Evolutionary conservation across 2,329 filamentous ascomycete genomes (phyloP), one percentile per base, ranked within the genome.

Genomic region (Alternaria arborescens): DNA sequence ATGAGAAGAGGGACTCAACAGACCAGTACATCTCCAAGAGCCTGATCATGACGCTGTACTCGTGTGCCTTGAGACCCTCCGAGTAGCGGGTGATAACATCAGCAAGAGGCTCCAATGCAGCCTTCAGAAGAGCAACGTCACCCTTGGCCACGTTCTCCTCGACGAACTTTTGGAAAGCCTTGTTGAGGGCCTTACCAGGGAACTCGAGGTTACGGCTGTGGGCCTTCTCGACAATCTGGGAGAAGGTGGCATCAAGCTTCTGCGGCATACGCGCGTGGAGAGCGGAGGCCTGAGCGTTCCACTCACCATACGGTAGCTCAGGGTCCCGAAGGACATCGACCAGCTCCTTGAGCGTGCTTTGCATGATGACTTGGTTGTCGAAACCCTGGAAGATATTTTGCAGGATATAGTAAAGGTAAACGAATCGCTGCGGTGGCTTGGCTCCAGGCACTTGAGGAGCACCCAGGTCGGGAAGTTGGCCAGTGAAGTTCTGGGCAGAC

Each of bases 301-400:
- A 99, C 80, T 99, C 93, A 78, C 94, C 93, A 77, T 95, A 99
- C 1, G 95, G 95, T 65, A 99, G 86, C 73, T 97, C 94, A 1
- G 91, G 89, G 74, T 97, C 88, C 42, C 94, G 90, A 22, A 99
- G 87, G 11, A 99, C 94, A 61, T 93, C 88, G n/a, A 97, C 89
- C 38, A 98, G 85, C 76, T 95, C 92, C 80, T 92, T 93, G 22
- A 99, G 84, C 1, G 93, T 95, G 61, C 88, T 81, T 52, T 88
- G 87, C 94, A 99, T 97, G 80, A 98, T 93, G 69, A 97, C 90
- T 69, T 97, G 94, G 86, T 99, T 99, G 82, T 99, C 95, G 76
- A 93, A 99, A 61, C 95, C 95, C 72, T 90, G 85, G 16, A 99
- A 87, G 68, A 99, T 98, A 80, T 97, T 94, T 75, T 87, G 84